Evolutionary conservation across 2,329 filamentous ascomycete genomes (phyloP).

Genomic region (Stromatinia cepivora): DNA sequence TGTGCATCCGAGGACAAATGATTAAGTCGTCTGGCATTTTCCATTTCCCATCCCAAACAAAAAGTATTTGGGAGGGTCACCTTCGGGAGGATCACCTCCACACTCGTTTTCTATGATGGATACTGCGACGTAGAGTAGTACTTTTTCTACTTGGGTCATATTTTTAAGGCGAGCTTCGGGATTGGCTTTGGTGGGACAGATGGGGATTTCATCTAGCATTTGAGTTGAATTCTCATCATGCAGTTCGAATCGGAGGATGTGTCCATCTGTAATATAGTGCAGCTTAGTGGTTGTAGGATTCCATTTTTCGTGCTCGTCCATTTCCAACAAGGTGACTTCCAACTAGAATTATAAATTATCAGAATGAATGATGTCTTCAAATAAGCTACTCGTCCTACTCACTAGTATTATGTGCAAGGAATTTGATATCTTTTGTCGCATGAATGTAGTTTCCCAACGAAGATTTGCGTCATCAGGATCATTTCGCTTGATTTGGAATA

Average conservation of each 20-base stretch:
- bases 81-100: background rate
- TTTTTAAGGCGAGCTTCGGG: background rate
- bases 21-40: slow-evolving; percentile 1
- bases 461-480: background rate
- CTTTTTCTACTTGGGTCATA: background rate
- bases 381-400: background rate
- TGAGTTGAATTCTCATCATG: background rate
- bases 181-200: background rate
- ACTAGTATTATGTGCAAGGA: background rate
- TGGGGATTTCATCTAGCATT: no score
- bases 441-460: background rate
- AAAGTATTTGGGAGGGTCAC: no score
- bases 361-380: background rate
- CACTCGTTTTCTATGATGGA: background rate
- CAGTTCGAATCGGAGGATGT: slow-evolving; percentile 1
- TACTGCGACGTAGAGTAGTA: background rate
- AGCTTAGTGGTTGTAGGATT: background rate
- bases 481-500: background rate
- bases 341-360: background rate
- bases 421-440: slow-evolving; percentile 11
- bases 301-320: background rate
- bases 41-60: slow-evolving; percentile 11
- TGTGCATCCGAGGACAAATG: slow-evolving; percentile 3
- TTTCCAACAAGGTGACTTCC: rapidly evolving
- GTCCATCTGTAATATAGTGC: slow-evolving; percentile 14